Conservation (phyloP, 805 yeast species). For the Schizosaccharomyces cryophilus region DNA sequence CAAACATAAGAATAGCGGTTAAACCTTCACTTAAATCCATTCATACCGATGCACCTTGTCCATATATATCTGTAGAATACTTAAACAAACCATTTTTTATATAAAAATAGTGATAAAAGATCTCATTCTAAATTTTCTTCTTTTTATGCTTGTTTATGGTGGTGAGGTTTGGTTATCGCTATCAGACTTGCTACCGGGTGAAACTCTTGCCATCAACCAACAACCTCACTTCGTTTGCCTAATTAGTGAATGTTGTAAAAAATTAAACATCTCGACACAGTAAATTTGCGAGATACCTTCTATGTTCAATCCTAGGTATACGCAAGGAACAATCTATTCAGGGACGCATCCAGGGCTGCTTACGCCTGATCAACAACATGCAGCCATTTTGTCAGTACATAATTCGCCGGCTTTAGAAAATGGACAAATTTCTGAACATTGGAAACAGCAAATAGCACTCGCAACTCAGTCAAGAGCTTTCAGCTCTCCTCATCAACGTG, state of each 20-base stretch:
- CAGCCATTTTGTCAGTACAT: background rate
- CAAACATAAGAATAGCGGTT: too few relatives aligned
- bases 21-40: too few relatives aligned
- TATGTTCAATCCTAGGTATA: constrained; percentile 1
- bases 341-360: background rate
- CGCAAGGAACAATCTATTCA: background rate
- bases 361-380: background rate
- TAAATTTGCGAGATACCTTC: background rate
- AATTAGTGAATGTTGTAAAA: background rate
- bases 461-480: background rate
- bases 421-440: background rate
- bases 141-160: background rate
- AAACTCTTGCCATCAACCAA: background rate
- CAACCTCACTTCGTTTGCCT: background rate
- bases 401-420: background rate
- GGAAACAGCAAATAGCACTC: background rate
- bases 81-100: too few relatives aligned
- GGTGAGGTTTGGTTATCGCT: background rate
- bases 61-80: too few relatives aligned
- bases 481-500: background rate
- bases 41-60: too few relatives aligned
- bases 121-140: too few relatives aligned
- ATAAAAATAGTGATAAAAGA: too few relatives aligned
- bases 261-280: background rate
- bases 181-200: background rate